Percentiles rank a stretch among this genome's conserved stretches.
These are phyloP conservation scores for Thymus mandschuricus DNA, from an alignment of 257 asterid genomes.

Conservation along the genomic window DNA sequence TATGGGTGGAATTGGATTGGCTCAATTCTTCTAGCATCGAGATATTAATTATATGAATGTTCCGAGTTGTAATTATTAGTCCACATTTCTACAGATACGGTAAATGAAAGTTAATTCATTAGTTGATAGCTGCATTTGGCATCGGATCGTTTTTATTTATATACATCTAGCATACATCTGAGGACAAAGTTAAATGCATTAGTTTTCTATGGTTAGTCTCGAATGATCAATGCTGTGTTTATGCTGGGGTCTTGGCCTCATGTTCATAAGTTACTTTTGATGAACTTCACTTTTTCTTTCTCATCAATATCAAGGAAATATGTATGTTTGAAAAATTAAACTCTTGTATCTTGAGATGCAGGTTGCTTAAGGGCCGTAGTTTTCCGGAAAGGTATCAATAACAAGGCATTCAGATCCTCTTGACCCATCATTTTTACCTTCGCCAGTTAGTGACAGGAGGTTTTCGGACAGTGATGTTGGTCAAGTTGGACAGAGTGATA, in stretches of 20 bases:
- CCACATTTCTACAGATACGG: neutral
- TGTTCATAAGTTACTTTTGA: neutral
- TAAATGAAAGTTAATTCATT: neutral
- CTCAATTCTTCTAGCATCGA: neutral
- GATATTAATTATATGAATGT: slow-evolving; percentile 4
- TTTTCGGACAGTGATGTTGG: slow-evolving; percentile 52
- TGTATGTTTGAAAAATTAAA: slow-evolving; percentile 8
- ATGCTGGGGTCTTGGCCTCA: neutral
- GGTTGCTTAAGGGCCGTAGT: slow-evolving; percentile 93
- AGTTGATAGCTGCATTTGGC: neutral
- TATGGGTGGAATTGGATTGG: too few relatives aligned
- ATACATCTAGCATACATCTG: neutral
- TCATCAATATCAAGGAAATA: neutral
- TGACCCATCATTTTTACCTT: slow-evolving; percentile 51
- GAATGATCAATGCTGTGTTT: neutral
- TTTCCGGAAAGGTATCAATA: slow-evolving; percentile 87
- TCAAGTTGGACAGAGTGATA: slow-evolving; percentile 48
- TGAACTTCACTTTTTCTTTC: neutral
- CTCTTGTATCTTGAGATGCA: slow-evolving; percentile 35
- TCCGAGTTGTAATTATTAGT: neutral
- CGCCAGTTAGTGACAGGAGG: slow-evolving; percentile 60
- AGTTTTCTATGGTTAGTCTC: neutral
- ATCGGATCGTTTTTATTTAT: neutral
- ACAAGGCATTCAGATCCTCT: slow-evolving; percentile 69
- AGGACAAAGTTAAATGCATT: neutral